These are phyloP conservation scores for Xylaria sp. DNA, from an alignment of 2,329 filamentous ascomycete genomes.

Conservation along the genomic window DNA sequence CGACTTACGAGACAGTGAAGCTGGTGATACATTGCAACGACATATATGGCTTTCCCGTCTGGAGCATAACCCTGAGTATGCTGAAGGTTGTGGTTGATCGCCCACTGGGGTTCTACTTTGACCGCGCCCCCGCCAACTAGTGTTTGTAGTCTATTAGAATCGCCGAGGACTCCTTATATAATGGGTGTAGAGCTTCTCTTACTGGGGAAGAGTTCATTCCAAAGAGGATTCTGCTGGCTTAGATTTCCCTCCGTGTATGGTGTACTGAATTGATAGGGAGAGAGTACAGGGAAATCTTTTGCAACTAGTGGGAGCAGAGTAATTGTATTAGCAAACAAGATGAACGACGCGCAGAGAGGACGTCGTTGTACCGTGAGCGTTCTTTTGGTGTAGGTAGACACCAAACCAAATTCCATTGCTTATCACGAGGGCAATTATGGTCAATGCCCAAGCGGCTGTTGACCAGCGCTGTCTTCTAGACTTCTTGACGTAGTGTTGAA, in stretches of 20 bases:
- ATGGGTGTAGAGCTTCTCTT: not conserved
- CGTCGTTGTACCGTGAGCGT: not conserved
- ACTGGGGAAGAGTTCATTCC: conserved; percentile 9
- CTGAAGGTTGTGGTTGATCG: conserved; percentile 2
- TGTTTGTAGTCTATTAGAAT: not conserved
- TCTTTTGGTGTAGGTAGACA: conserved; percentile 6
- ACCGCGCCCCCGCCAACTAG: not conserved
- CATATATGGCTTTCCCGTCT: conserved; percentile 3
- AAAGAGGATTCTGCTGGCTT: conserved; percentile 6
- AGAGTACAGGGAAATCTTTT: not conserved
- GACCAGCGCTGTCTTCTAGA: not conserved
- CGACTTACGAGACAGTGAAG: conserved; percentile 10
- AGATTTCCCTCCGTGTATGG: conserved; percentile 10
- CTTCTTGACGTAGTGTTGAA: conserved; percentile 1
- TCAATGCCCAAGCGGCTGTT: not conserved
- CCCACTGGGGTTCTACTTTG: conserved; percentile 8
- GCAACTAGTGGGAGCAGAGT: not conserved
- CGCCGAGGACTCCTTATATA: not conserved
- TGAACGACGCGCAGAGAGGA: not conserved
- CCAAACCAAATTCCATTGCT: conserved; percentile 4
- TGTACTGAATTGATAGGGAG: conserved; percentile 1
- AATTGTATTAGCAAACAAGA: not conserved
- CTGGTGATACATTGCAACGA: conserved; percentile 8
- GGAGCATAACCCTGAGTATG: conserved; percentile 7
- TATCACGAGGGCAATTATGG: not conserved